Percentiles rank a stretch among this genome's conserved stretches.
Evolutionary conservation across 2,329 filamentous ascomycete genomes (phyloP).

Genomic region (Lecanicillium sp.): DNA sequence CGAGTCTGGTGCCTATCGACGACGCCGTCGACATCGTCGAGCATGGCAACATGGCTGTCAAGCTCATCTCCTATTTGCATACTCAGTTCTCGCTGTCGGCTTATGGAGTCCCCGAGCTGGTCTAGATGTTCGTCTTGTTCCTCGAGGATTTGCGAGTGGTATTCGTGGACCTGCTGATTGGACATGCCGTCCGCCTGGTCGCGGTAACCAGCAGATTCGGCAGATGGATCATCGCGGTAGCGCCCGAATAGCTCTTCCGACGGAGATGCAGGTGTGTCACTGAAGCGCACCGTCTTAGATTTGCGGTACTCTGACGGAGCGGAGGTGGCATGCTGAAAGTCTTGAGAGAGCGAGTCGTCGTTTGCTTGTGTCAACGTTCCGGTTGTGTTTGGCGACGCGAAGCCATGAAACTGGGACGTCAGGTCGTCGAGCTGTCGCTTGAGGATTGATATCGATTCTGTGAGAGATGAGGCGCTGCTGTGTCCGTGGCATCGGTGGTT

Average conservation of each 20-base stretch:
- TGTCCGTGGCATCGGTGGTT: neutral
- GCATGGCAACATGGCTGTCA: slow-evolving; percentile 77
- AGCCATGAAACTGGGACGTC: slow-evolving; percentile 70
- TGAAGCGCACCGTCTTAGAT: slow-evolving; percentile 79
- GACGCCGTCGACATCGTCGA: slow-evolving; percentile 80
- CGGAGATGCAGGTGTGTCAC: slow-evolving; percentile 46
- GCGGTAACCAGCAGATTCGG: slow-evolving; percentile 45
- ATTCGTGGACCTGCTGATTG: slow-evolving; percentile 80
- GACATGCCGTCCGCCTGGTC: slow-evolving; percentile 53
- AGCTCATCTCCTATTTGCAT: slow-evolving; percentile 96
- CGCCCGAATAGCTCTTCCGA: slow-evolving; percentile 39
- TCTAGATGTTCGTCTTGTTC: slow-evolving; percentile 95
- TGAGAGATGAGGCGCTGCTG: slow-evolving; percentile 40
- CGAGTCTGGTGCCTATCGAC: slow-evolving; percentile 74
- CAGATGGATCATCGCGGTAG: slow-evolving; percentile 63
- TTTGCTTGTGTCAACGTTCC: slow-evolving; percentile 53
- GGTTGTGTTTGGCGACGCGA: slow-evolving; percentile 40
- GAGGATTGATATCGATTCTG: slow-evolving; percentile 59
- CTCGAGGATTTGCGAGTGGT: slow-evolving; percentile 72
- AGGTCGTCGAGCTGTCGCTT: slow-evolving; percentile 70
- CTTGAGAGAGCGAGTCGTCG: slow-evolving; percentile 49
- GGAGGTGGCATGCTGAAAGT: slow-evolving; percentile 57
- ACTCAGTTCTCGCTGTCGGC: slow-evolving; percentile 81
- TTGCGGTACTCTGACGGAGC: slow-evolving; percentile 22
- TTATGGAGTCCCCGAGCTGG: slow-evolving; percentile 73